Evolutionary conservation across 805 yeast species (phyloP).

Genomic region (Pichia cabralensis): DNA sequence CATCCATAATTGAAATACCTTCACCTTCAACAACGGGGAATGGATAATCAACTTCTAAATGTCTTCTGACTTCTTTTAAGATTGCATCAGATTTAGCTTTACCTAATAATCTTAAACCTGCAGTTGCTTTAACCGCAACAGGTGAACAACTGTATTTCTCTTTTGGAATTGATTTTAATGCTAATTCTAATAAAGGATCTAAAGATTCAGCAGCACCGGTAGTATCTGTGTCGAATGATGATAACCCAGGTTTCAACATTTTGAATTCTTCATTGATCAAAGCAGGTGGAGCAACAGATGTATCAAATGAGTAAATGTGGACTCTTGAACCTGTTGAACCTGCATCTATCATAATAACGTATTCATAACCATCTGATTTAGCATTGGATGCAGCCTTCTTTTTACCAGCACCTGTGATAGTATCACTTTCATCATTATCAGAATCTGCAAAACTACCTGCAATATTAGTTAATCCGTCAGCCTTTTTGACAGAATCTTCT

Average conservation of each 20-base stretch:
- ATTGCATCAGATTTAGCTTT: slow-evolving; percentile 61
- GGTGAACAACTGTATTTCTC: slow-evolving; percentile 75
- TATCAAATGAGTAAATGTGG: slow-evolving; percentile 86
- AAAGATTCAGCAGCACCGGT: slow-evolving; percentile 83
- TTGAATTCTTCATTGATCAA: slow-evolving; percentile 73
- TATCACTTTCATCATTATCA: neutral
- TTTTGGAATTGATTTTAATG: slow-evolving; percentile 69
- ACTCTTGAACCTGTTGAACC: slow-evolving; percentile 97
- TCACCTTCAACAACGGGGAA: slow-evolving; percentile 83
- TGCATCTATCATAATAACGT: slow-evolving; percentile 92
- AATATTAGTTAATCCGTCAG: slow-evolving; percentile 1
- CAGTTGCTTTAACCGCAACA: slow-evolving; percentile 94
- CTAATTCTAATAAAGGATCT: slow-evolving; percentile 70
- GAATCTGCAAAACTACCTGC: slow-evolving; percentile 2
- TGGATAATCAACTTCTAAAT: slow-evolving; percentile 74
- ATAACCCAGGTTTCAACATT: slow-evolving; percentile 88
- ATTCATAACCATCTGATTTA: slow-evolving; percentile 34
- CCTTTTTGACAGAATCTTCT: slow-evolving; percentile 6
- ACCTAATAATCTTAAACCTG: slow-evolving; percentile 86
- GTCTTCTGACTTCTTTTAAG: slow-evolving; percentile 63
- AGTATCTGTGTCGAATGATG: slow-evolving; percentile 72
- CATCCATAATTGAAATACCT: slow-evolving; percentile 90
- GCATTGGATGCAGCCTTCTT: neutral
- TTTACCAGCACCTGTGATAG: neutral
- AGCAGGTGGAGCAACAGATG: slow-evolving; percentile 75